These are phyloP conservation scores for Pseudogymnoascus sp. DNA, from an alignment of 2,329 filamentous ascomycete species.

Conservation along the genomic window DNA sequence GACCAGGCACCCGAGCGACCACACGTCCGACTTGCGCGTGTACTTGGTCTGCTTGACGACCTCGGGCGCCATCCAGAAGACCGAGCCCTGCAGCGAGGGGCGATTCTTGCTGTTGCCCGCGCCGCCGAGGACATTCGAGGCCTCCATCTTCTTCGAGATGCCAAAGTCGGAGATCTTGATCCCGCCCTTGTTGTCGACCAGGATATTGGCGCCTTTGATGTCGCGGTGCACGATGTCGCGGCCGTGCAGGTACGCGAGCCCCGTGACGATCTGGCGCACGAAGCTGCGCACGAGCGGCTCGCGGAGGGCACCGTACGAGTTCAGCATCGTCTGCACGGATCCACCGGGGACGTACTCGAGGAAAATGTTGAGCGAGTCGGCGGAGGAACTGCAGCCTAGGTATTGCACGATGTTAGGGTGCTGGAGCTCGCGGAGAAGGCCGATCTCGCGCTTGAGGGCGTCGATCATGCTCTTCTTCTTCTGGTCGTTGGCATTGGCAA, in stretches of 20 bases:
- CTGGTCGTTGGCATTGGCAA: slow-evolving; percentile 73
- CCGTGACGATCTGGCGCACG: slow-evolving; percentile 88
- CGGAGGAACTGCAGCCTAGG: slow-evolving; percentile 85
- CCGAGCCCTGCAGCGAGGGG: slow-evolving; percentile 85
- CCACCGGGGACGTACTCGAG: slow-evolving; percentile 97
- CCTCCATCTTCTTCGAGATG: slow-evolving; percentile 95
- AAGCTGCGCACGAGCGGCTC: slow-evolving; percentile 95
- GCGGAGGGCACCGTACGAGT: slow-evolving; percentile 91
- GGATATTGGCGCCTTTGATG: slow-evolving; percentile 97
- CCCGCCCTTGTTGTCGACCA: slow-evolving; percentile 96
- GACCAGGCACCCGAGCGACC: slow-evolving; percentile 91
- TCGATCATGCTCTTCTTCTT: slow-evolving; percentile 98
- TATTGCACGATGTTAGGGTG: slow-evolving; percentile 98
- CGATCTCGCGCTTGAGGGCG: slow-evolving; percentile 92
- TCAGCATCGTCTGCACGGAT: slow-evolving; percentile 96
- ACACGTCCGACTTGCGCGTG: slow-evolving; percentile 97
- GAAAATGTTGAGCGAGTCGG: slow-evolving; percentile 96
- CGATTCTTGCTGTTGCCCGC: slow-evolving; percentile 61
- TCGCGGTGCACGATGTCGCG: slow-evolving; percentile 96
- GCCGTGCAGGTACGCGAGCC: slow-evolving; percentile 86
- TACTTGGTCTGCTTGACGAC: slow-evolving; percentile 97
- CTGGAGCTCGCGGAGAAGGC: slow-evolving; percentile 83
- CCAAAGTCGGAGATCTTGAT: slow-evolving; percentile 99
- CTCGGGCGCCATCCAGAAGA: slow-evolving; percentile 99
- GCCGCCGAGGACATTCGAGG: slow-evolving; percentile 70